These are phyloP conservation scores for Didymella exigua DNA, from an alignment of 2,329 filamentous ascomycete genomes.

Conservation along the genomic window DNA sequence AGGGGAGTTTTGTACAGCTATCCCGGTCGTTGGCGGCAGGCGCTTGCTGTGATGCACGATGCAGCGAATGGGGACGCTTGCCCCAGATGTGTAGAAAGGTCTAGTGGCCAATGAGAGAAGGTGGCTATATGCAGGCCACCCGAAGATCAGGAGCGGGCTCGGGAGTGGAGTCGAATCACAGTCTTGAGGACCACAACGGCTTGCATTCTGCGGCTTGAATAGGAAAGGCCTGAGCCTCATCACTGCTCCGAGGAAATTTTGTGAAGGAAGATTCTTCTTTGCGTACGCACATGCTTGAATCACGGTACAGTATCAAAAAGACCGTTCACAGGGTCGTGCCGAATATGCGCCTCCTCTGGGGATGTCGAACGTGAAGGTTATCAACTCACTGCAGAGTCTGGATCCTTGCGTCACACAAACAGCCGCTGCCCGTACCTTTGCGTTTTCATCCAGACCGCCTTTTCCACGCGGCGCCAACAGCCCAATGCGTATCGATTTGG, in stretches of 20 bases:
- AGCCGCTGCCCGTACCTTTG: conserved; percentile 31
- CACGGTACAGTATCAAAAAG: not conserved
- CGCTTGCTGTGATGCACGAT: conserved; percentile 8
- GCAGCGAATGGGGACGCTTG: conserved; percentile 24
- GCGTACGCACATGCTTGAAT: not conserved
- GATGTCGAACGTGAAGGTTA: conserved; percentile 12
- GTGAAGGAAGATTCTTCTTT: not conserved
- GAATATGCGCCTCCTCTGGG: not conserved
- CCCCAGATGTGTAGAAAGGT: conserved; percentile 11
- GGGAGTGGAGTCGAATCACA: conserved; percentile 27
- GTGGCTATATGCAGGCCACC: conserved; percentile 27
- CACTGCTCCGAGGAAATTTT: conserved; percentile 1
- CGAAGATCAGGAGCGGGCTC: conserved; percentile 27
- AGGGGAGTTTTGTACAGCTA: conserved; percentile 8
- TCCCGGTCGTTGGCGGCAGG: conserved; percentile 9
- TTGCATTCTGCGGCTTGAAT: conserved; percentile 22
- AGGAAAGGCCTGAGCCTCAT: conserved; percentile 12
- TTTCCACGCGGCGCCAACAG: conserved; percentile 37
- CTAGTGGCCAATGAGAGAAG: conserved; percentile 28
- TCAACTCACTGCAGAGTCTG: conserved; percentile 20
- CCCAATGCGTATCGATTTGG: conserved; percentile 39
- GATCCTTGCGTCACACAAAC: conserved; percentile 27
- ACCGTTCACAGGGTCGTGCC: not conserved
- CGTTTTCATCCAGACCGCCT: conserved; percentile 46
- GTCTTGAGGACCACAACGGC: conserved; percentile 23